Evolutionary conservation across 2,329 filamentous ascomycete genomes (phyloP).

Genomic region (Fusarium beomiforme): DNA sequence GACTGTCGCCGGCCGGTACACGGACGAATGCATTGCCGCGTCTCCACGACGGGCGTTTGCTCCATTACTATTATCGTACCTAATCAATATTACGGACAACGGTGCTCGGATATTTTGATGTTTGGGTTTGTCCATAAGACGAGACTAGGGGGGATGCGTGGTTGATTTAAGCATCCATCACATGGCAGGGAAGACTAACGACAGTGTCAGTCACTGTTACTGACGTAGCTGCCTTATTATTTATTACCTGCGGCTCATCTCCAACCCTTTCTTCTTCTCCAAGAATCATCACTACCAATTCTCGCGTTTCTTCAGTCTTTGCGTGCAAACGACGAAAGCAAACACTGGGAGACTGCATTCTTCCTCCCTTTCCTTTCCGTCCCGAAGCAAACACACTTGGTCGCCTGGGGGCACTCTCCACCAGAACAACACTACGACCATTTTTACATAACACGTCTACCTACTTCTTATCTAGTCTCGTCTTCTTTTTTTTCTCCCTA

Average conservation of each 20-base stretch:
- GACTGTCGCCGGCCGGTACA: conserved; percentile 17
- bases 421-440: background rate
- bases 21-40: conserved; percentile 24
- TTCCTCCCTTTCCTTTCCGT: background rate
- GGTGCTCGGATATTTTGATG: conserved; percentile 4
- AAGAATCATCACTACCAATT: background rate
- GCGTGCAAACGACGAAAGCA: conserved; percentile 2
- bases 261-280: background rate
- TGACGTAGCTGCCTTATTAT: conserved; percentile 13
- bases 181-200: background rate
- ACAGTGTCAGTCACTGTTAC: background rate
- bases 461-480: background rate
- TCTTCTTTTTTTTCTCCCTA: background rate
- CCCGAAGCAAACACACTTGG: background rate
- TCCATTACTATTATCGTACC: background rate
- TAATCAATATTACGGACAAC: background rate
- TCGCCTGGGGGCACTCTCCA: background rate
- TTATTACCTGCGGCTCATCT: background rate
- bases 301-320: background rate
- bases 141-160: background rate
- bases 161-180: background rate
- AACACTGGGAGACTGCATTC: background rate
- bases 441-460: background rate
- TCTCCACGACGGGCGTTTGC: background rate
- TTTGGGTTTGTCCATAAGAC: background rate